Base-by-base conservation (phyloP, 768 basidiomycete genomes). In the Mycena floridula region DNA sequence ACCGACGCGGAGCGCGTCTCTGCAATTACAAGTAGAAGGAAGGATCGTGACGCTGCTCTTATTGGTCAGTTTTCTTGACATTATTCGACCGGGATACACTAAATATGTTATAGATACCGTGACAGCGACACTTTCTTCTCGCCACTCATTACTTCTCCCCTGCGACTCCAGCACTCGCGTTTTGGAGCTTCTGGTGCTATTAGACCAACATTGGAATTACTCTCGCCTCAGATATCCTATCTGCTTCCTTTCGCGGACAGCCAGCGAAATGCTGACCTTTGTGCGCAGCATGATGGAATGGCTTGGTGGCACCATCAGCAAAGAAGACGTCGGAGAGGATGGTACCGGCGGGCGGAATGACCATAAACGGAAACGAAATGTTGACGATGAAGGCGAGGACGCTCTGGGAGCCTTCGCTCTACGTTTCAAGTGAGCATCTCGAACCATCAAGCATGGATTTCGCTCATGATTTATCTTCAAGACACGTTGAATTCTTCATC, bases 261-360 rank as follows among this genome's bases (percentile, higher is more conserved):
- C 86, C 2, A 79, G 84, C 49, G 95, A 99, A 63, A 95, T 96
- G 85, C 64, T 96, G 26, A 85, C 88, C 1, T 91, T 93, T 57
- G 89, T 96, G 22, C 70, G 93, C 47, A 94, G 89, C 70, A 86
- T 98, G 88, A 95, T 96, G 79, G 96, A 98, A 60, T 98, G 94
- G 92, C 80, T 99, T 50, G 96, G 96, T 8, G 95, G 96, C 1
- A 92, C 89, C 12, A 82, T 96, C 43, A 89, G 84, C 54, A 91
- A 91, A 57, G 90, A 93, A 54, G 92, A 95, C 49, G 86, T 89
- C 1, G 85, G 89, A 2, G 89, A 88, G 59, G 85, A 88, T 24
- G 80, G 76, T 6, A 72, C 71, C 22, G 70, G 75, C 37, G 72
- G 72, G 16, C 71, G 75, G 28, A 72, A 76, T 32, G 67, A 70